Conservation (phyloP, 305 asterid genomes). For the Ilex paraguariensis region DNA sequence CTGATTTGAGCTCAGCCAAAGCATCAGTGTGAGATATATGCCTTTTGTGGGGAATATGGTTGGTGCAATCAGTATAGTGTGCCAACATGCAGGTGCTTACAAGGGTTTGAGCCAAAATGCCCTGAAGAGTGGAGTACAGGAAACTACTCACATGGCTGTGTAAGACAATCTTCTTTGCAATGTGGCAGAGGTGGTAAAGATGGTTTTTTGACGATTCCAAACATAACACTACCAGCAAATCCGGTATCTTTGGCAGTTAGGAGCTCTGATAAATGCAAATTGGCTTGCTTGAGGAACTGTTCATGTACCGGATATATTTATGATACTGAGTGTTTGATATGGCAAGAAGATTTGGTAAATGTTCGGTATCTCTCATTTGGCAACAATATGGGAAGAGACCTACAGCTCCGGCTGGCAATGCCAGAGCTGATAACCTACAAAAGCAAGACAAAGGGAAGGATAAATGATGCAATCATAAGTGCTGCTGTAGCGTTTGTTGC, state of each 20-base stretch:
- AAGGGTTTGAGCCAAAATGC: constrained; percentile 33
- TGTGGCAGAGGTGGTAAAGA: constrained; percentile 39
- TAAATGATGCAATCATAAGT: constrained; percentile 30
- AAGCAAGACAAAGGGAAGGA: constrained; percentile 10
- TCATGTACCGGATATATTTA: constrained; percentile 60
- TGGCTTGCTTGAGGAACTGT: constrained; percentile 49
- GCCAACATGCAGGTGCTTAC: neutral
- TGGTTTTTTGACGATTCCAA: constrained; percentile 17
- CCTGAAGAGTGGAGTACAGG: constrained; percentile 35
- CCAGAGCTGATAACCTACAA: no score
- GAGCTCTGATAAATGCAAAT: constrained; percentile 39
- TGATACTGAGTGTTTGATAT: constrained; percentile 23
- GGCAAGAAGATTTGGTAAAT: constrained; percentile 19
- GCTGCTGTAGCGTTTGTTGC: constrained; percentile 42
- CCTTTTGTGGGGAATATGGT: constrained; percentile 60
- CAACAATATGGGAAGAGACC: constrained; percentile 24
- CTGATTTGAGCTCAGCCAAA: constrained; percentile 67
- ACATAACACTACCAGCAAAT: constrained; percentile 25
- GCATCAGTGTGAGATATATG: constrained; percentile 57
- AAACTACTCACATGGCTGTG: constrained; percentile 67
- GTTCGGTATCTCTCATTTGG: constrained; percentile 16
- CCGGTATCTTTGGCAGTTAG: constrained; percentile 18
- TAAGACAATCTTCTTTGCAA: constrained; percentile 30
- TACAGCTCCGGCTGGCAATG: constrained; percentile 36
- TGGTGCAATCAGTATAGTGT: constrained; percentile 50